Conservation (phyloP, 345 rosid species). For the Pseudoturritis turrita region DNA sequence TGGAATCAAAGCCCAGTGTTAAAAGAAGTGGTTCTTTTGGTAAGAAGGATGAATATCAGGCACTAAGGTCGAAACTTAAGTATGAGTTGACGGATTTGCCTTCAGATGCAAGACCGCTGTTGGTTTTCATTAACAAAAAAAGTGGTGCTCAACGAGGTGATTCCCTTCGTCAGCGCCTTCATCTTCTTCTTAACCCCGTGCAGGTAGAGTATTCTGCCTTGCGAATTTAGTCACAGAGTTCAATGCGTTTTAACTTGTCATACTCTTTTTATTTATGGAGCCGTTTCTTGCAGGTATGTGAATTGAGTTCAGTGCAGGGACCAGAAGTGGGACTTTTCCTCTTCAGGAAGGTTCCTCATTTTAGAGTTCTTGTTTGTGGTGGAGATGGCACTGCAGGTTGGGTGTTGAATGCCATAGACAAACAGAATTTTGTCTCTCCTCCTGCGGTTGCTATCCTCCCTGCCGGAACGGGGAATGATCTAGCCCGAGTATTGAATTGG, state of each 20-base stretch:
- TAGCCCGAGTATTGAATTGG: conserved; percentile 84
- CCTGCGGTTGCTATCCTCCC: conserved; percentile 94
- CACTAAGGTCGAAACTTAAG: conserved; percentile 61
- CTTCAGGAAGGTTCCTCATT: conserved; percentile 82
- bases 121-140: conserved; percentile 87
- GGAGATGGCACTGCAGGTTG: conserved; percentile 97
- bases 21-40: conserved; percentile 63
- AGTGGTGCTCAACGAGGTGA: conserved; percentile 87
- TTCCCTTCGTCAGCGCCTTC: conserved; percentile 65
- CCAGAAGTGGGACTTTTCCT: conserved; percentile 83
- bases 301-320: conserved; percentile 69
- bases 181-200: conserved; percentile 81
- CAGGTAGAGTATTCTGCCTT: conserved; percentile 47
- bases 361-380: conserved; percentile 88
- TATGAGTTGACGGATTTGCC: conserved; percentile 76
- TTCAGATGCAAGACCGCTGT: conserved; percentile 73
- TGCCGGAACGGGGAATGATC: conserved; percentile 97
- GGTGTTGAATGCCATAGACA: conserved; percentile 86
- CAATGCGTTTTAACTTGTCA: not conserved
- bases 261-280: conserved; percentile 10
- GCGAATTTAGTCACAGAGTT: not conserved
- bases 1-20: conserved; percentile 47
- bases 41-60: conserved; percentile 74
- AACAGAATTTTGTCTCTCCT: conserved; percentile 81
- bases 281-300: conserved; percentile 56